phyloP scores from a whole-genome alignment of 2,329 filamentous ascomycete genomes.

The Cephalotrichum gorgonifer region DNA sequence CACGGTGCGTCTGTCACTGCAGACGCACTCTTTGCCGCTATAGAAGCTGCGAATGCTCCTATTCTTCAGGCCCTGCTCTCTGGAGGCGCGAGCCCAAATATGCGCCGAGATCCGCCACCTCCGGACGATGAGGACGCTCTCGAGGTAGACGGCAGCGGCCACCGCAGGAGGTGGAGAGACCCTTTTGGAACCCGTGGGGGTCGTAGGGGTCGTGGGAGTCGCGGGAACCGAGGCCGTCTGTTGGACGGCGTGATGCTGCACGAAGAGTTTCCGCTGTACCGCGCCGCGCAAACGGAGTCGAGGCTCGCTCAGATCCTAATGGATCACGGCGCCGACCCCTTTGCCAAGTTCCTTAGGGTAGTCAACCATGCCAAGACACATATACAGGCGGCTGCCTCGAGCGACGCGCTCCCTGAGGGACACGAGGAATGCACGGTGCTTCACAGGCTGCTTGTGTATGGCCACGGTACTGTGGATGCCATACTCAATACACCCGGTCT shows the following conservation, averaged over 20 bases:
- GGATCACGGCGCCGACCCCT: conserved; percentile 15
- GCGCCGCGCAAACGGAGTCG: too few species aligned
- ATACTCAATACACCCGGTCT: conserved; percentile 12
- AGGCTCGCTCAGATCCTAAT: conserved; percentile 11
- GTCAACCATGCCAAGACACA: too few species aligned
- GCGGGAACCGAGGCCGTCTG: background rate
- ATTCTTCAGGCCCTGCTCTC: conserved; percentile 8
- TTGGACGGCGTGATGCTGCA: too few species aligned
- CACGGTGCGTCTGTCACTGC: conserved; percentile 7
- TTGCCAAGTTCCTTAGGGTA: conserved; percentile 9
- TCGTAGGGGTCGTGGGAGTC: too few species aligned
- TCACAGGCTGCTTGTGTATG: conserved; percentile 14
- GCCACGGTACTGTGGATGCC: background rate
- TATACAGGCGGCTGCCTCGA: too few species aligned
- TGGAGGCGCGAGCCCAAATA: background rate
- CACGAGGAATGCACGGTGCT: conserved; percentile 11
- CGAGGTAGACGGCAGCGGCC: too few species aligned
- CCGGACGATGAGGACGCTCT: too few species aligned
- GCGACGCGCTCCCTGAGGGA: background rate
- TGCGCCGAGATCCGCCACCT: too few species aligned
- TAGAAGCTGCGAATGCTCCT: conserved; percentile 6
- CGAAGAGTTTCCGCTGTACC: too few species aligned
- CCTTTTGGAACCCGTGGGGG: too few species aligned
- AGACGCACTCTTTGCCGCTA: conserved; percentile 10
- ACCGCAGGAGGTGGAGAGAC: too few species aligned